A percentile compares a stretch with the other conserved stretches of the same genome.
phyloP scores from a whole-genome alignment of 1,284 basidiomycete species.

The Anthracocystis walkeri region DNA sequence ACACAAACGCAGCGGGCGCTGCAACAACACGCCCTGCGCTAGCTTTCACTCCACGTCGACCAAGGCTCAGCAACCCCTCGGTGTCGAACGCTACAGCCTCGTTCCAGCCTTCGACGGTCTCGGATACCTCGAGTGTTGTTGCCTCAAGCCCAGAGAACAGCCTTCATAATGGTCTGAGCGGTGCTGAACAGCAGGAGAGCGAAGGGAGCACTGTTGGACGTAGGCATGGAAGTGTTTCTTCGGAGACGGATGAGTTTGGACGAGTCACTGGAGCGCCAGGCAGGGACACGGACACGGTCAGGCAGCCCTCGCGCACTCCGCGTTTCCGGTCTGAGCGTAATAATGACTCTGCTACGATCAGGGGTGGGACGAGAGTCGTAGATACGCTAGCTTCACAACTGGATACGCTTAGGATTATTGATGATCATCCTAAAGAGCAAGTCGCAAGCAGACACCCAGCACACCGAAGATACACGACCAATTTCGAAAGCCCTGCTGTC shows the following conservation, averaged over 20 bases:
- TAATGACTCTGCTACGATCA: constrained; percentile 4
- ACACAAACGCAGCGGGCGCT: not conserved
- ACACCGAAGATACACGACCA: constrained; percentile 23
- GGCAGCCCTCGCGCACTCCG: constrained; percentile 17
- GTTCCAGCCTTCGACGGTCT: constrained; percentile 20
- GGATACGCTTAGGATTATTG: constrained; percentile 12
- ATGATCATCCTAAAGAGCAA: not conserved
- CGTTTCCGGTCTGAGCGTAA: not conserved
- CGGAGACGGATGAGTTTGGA: constrained; percentile 8
- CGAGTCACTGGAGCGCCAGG: not conserved
- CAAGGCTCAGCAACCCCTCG: constrained; percentile 52
- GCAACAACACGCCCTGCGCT: constrained; percentile 10
- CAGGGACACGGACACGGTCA: constrained; percentile 20
- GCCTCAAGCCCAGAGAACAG: constrained; percentile 38
- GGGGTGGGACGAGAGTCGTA: constrained; percentile 22
- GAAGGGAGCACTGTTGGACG: constrained; percentile 26
- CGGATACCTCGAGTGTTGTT: constrained; percentile 23
- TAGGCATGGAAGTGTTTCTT: not conserved
- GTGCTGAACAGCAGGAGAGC: constrained; percentile 19
- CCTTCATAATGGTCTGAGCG: constrained; percentile 14
- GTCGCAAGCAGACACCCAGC: not conserved
- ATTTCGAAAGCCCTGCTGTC: not conserved
- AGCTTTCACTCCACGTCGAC: constrained; percentile 44
- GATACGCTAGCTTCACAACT: constrained; percentile 37
- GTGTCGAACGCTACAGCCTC: constrained; percentile 53